These are phyloP conservation scores for Lichtheimia corymbifera DNA, from an alignment of 371 early-diverging fungal species.

Conservation along the genomic window DNA sequence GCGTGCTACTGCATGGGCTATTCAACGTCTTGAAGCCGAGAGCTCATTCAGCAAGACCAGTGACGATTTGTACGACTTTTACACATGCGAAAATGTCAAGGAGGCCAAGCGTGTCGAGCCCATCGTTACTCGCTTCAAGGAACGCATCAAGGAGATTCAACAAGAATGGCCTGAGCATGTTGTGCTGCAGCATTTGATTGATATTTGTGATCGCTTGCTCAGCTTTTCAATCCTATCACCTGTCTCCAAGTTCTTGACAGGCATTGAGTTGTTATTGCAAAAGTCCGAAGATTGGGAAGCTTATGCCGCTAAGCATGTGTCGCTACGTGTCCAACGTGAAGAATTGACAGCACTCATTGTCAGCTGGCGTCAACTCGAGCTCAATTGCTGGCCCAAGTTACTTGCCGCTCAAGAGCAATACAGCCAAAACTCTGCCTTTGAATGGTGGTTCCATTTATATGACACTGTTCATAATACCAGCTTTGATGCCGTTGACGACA, in stretches of 20 bases:
- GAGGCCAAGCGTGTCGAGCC: slow-evolving; percentile 74
- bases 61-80: slow-evolving; percentile 80
- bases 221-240: slow-evolving; percentile 82
- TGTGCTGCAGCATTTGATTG: slow-evolving; percentile 74
- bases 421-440: slow-evolving; percentile 61
- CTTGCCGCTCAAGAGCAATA: slow-evolving; percentile 80
- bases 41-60: slow-evolving; percentile 39
- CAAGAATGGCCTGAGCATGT: slow-evolving; percentile 92
- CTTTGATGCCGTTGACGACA: slow-evolving; percentile 25
- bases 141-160: slow-evolving; percentile 45
- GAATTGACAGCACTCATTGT: slow-evolving; percentile 79
- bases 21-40: slow-evolving; percentile 40
- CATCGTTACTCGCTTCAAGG: slow-evolving; percentile 66
- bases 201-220: slow-evolving; percentile 70
- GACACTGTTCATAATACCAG: slow-evolving; percentile 47
- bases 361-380: slow-evolving; percentile 90
- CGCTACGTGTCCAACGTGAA: slow-evolving; percentile 72
- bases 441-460: slow-evolving; percentile 92
- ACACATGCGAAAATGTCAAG: slow-evolving; percentile 76
- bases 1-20: slow-evolving; percentile 26
- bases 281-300: slow-evolving; percentile 96
- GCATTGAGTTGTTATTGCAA: slow-evolving; percentile 82
- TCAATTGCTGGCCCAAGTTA: slow-evolving; percentile 89
- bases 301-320: slow-evolving; percentile 84
- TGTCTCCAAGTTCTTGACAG: slow-evolving; percentile 88